These are phyloP conservation scores for Arthrocladium fulminans DNA, from an alignment of 2,329 filamentous ascomycete species.

Conservation along the genomic window DNA sequence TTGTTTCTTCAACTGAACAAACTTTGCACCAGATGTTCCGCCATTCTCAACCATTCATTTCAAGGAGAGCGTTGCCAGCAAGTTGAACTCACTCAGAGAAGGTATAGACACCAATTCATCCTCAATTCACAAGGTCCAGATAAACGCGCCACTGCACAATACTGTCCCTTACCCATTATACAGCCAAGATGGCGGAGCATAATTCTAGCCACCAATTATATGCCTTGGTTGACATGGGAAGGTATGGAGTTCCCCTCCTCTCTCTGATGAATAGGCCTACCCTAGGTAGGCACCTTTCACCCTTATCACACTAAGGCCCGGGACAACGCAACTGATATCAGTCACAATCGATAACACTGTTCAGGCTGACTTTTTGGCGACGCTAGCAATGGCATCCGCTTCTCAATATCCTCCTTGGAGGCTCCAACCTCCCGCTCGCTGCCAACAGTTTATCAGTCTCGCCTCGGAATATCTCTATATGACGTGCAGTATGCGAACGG, in stretches of 20 bases:
- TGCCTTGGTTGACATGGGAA: slow-evolving; percentile 35
- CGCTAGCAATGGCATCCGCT: slow-evolving; percentile 74
- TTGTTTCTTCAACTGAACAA: not conserved
- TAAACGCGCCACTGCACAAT: too few species aligned
- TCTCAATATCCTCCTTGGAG: slow-evolving; percentile 76
- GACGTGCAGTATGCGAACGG: slow-evolving; percentile 53
- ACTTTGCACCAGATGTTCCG: not conserved
- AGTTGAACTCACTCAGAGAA: too few species aligned
- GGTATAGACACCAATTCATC: too few species aligned
- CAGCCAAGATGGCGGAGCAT: not conserved
- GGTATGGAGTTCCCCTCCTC: slow-evolving; percentile 23
- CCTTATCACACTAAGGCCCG: too few species aligned
- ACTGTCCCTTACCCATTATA: too few species aligned
- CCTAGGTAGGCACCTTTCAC: not conserved
- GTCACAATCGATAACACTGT: not conserved
- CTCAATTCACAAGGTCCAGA: too few species aligned
- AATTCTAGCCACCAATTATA: slow-evolving; percentile 24
- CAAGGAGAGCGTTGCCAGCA: too few species aligned
- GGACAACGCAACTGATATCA: not conserved
- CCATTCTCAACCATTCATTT: too few species aligned
- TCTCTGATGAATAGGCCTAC: not conserved
- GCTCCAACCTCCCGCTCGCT: slow-evolving; percentile 63
- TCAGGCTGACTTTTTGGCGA: not conserved
- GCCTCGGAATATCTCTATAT: slow-evolving; percentile 75
- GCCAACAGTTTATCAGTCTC: slow-evolving; percentile 66